Evolutionary conservation across 2,329 filamentous ascomycete genomes (phyloP), one percentile per base, ranked within the genome.

Genomic region (Alternaria longipes): DNA sequence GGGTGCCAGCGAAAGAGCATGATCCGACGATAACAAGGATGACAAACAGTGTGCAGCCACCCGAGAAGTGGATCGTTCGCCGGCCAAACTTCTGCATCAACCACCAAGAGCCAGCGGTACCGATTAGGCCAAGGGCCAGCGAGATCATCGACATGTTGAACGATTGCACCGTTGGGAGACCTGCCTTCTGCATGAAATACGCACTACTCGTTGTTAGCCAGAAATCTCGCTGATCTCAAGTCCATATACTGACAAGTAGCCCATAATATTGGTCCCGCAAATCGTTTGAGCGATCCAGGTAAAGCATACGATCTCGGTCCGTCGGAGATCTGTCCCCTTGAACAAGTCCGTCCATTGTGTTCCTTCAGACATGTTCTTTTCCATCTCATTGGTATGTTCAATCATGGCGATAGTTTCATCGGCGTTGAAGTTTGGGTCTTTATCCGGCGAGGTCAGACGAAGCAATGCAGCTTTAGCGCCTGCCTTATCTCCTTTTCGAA

Each of bases 341-440:
- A 96, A 95, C 79, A 92, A 94, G 75, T 97, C 92, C 67, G 84
- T 79, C 78, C 94, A 97, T 46, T 85, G 88, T 8, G 91, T 87
- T 26, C 92, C 92, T 14, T 82, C 81, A 30, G 61, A 59, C 56
- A 92, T 90, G 75, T 86, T 81, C 73, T 91, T 85, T 76, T 97
- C 93, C n/a, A 96, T 81, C 1, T 90, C 90, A 1, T 91, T 93
- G 1, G 93, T 97, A 73, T 95, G 91, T 4, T 92, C 87, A 88
- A 97, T 97, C 91, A 96, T 94, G 66, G 91, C 89, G 62, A 97
- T 85, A 0, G 91, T 95, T 8, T 74, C 70, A 47, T 74, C 73
- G 8, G 68, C 64, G 24, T 75, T 71, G 60, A 72, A 72, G 26
- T 89, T 85, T 0, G 87, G 88, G 62, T 92, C 87, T 45, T 82